Conservation (phyloP, 2,329 filamentous ascomycete species). For the Claviceps sp. region DNA sequence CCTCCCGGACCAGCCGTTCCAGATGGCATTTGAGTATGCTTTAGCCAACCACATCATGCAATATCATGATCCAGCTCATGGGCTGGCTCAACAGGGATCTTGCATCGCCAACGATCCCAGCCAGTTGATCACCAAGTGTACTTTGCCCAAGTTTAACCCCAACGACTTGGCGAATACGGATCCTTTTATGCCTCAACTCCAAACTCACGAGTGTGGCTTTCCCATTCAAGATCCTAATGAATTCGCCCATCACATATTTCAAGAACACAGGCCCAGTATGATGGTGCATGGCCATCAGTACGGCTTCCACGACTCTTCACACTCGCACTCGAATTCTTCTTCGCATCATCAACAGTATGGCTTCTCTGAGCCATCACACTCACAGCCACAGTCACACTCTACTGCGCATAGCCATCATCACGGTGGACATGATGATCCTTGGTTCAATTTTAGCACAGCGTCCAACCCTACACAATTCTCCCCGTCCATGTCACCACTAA, state of each 20-base stretch:
- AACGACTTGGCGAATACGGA: conserved; percentile 7
- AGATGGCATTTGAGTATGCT: conserved; percentile 12
- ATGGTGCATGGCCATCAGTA: conserved; percentile 7
- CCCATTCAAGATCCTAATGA: conserved; percentile 14
- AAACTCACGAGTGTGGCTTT: conserved; percentile 16
- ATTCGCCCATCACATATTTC: conserved; percentile 18
- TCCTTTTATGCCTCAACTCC: conserved; percentile 8
- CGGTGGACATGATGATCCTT: background rate
- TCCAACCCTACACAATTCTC: conserved; percentile 9
- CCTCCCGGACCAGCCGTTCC: conserved; percentile 9
- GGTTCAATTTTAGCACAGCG: conserved; percentile 1
- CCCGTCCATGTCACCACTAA: conserved; percentile 12
- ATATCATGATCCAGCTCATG: conserved; percentile 15
- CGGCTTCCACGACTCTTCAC: background rate
- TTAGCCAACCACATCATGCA: conserved; percentile 18
- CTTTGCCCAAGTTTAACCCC: conserved; percentile 12
- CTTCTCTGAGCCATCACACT: conserved; percentile 1
- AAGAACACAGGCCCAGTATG: conserved; percentile 13
- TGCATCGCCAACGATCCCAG: conserved; percentile 17
- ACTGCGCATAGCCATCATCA: conserved; percentile 3
- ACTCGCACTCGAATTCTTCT: background rate
- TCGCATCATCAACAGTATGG: conserved; percentile 2
- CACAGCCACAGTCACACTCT: background rate
- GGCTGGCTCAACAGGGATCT: conserved; percentile 10
- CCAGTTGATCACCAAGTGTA: conserved; percentile 14